phyloP scores from a whole-genome alignment of 257 asterid species.

The Oldenlandia corymbosa region DNA sequence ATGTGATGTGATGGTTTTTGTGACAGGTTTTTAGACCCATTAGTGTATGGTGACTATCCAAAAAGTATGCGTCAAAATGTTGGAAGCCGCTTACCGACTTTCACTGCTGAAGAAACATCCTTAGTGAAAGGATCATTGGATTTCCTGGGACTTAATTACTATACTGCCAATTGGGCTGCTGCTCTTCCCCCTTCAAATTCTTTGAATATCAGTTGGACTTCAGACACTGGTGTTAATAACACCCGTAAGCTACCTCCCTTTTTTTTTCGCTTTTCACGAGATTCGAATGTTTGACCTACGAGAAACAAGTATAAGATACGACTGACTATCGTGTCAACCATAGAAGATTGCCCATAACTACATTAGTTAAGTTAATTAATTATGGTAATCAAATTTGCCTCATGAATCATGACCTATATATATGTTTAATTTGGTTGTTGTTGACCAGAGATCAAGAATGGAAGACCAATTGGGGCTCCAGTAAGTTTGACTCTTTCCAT shows the following conservation, averaged over 20 bases:
- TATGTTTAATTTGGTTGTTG: background rate
- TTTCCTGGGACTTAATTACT: slow-evolving; percentile 23
- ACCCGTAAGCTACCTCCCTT: background rate
- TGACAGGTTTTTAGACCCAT: slow-evolving; percentile 4
- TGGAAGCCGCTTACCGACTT: slow-evolving; percentile 11
- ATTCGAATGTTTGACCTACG: too few species aligned
- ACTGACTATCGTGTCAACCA: too few species aligned
- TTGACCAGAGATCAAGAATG: background rate
- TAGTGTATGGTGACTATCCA: slow-evolving; percentile 15
- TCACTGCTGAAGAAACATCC: background rate
- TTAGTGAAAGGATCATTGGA: slow-evolving; percentile 21
- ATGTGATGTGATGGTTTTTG: too few species aligned
- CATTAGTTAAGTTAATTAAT: too few species aligned
- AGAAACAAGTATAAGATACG: too few species aligned
- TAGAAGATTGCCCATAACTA: too few species aligned
- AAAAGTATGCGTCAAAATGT: slow-evolving; percentile 11
- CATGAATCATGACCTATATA: too few species aligned
- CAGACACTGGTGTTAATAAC: background rate
- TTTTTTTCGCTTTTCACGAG: too few species aligned
- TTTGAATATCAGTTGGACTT: slow-evolving; percentile 1
- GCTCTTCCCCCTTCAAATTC: background rate
- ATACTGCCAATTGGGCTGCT: slow-evolving; percentile 22
- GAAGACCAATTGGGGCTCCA: slow-evolving; percentile 4
- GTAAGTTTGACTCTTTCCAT: too few species aligned
- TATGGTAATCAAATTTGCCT: too few species aligned